Percentiles rank a stretch among this genome's conserved stretches.
These are phyloP conservation scores for Xylaria sp. DNA, from an alignment of 2,329 filamentous ascomycete species.

Conservation along the genomic window DNA sequence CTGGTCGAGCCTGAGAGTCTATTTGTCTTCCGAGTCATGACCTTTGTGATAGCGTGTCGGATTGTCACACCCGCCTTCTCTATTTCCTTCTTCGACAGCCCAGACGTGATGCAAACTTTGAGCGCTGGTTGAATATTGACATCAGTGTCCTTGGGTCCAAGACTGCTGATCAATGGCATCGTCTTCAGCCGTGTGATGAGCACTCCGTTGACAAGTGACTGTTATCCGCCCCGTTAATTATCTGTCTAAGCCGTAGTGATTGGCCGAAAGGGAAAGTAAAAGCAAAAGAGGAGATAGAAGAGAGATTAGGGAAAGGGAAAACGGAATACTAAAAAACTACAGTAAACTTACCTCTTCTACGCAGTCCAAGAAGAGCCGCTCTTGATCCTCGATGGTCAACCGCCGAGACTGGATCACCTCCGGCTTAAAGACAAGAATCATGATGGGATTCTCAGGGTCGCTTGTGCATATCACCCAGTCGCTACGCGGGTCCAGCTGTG, in stretches of 20 bases:
- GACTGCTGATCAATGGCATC: conserved; percentile 72
- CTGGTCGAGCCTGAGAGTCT: conserved; percentile 56
- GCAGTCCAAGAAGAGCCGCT: conserved; percentile 85
- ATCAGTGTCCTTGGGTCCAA: conserved; percentile 73
- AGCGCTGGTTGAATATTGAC: conserved; percentile 82
- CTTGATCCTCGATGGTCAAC: conserved; percentile 79
- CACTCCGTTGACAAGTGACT: conserved; percentile 88
- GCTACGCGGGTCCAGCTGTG: conserved; percentile 89
- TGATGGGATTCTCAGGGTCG: conserved; percentile 83
- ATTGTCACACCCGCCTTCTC: conserved; percentile 93
- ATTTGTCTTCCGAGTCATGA: conserved; percentile 75
- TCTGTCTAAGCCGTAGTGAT: background rate
- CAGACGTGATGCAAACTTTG: conserved; percentile 90
- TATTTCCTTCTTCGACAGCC: conserved; percentile 90
- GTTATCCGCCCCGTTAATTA: conserved; percentile 28
- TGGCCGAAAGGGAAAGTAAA: background rate
- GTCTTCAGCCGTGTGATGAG: conserved; percentile 88
- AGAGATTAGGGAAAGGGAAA: background rate
- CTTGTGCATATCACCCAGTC: conserved; percentile 92
- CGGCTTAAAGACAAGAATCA: conserved; percentile 84
- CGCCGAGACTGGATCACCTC: conserved; percentile 80
- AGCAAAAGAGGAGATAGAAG: background rate
- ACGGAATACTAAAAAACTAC: background rate
- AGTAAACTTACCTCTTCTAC: conserved; percentile 85
- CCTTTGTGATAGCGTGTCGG: conserved; percentile 92